Base-by-base conservation (phyloP, 257 asterid species). In the Phtheirospermum japonicum region DNA sequence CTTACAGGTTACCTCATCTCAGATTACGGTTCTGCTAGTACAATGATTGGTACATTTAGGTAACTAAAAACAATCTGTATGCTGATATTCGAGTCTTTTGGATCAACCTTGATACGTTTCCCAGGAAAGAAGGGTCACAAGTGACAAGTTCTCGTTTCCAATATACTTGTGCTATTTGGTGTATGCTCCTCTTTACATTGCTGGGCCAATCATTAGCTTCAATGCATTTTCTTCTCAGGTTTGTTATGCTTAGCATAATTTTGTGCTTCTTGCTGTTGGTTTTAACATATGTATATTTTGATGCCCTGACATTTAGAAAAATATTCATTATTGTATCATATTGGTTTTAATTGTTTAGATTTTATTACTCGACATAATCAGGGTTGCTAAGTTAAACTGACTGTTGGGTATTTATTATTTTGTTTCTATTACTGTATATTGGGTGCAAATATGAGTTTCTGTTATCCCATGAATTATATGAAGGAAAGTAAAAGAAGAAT, bases 181-280 rank as follows among this genome's bases (percentile, higher is more conserved):
- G 33, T 92, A 86, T 66, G 95, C 96, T 12, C 99, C 99, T 30
- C 96, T 92, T 53, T 92, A 92, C 74, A 79, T 92, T 75, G 97
- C 99, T 67, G 99, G 99, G 70, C 99, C 99, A 34, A 89, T 92
- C 71, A 74, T 92, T 70, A 87, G 90, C 83, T 92, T 92, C 90
- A 92, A 87, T 54, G 99, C 97, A 62, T 89, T 92, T 89, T 89
- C 83, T 74, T 80, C 97, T 7, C 99, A 92, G 97, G 99, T 92
- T 73, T 73, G 91, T 81, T 52, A 43, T 49, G 42, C 49, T 40
- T n/a, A 13, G 54, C 2, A 2, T 45, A 11, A 30, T 61, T 52
- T 73, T 61, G 12, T 55, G 45, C 13, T 32, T 53, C 51, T 20
- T 42, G n/a, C 14, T 45, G 17, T 53, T 66, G 34, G 23, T 46